Percentiles rank a stretch among this genome's conserved stretches.
Conservation (phyloP, 1,284 basidiomycete genomes). For the Boletus sp. region DNA sequence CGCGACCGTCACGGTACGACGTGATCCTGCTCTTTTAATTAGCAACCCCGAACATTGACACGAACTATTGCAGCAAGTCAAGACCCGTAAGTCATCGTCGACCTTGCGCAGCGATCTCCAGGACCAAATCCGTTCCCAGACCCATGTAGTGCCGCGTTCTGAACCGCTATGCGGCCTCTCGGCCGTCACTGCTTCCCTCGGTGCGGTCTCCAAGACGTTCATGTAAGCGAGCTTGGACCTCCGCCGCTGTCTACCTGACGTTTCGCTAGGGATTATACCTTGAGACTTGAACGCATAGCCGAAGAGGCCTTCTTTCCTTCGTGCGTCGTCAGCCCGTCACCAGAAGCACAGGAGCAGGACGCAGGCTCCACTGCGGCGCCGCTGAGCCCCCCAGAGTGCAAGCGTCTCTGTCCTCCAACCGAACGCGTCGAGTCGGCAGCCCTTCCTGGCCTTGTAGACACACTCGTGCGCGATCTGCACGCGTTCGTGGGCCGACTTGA, state of each 20-base stretch:
- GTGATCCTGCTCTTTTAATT: background rate
- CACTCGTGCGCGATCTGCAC: conserved; percentile 14
- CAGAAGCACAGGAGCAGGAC: background rate
- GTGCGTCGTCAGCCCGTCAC: background rate
- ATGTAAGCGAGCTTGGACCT: conserved; percentile 2
- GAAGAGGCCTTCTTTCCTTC: conserved; percentile 9
- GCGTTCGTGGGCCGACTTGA: conserved; percentile 8
- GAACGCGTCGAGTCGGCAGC: background rate
- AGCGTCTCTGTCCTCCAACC: background rate
- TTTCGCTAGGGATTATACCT: conserved; percentile 9
- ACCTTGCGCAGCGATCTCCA: background rate
- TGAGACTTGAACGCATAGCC: conserved; percentile 7
- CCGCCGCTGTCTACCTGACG: background rate
- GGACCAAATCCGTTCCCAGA: background rate
- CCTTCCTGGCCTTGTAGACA: conserved; percentile 2
- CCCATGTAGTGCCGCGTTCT: background rate
- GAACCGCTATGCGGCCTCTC: conserved; percentile 5
- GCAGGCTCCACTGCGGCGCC: background rate
- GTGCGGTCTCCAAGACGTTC: conserved; percentile 1
- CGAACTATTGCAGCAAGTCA: conserved; percentile 3
- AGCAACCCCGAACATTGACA: background rate
- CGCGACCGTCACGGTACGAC: conserved; percentile 4
- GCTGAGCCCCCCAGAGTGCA: background rate
- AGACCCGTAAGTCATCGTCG: conserved; percentile 6
- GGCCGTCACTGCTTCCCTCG: conserved; percentile 2